Percentiles rank a stretch among this genome's conserved stretches.
Conservation (phyloP, 2,329 filamentous ascomycete species). For the Orbilia javanica region DNA sequence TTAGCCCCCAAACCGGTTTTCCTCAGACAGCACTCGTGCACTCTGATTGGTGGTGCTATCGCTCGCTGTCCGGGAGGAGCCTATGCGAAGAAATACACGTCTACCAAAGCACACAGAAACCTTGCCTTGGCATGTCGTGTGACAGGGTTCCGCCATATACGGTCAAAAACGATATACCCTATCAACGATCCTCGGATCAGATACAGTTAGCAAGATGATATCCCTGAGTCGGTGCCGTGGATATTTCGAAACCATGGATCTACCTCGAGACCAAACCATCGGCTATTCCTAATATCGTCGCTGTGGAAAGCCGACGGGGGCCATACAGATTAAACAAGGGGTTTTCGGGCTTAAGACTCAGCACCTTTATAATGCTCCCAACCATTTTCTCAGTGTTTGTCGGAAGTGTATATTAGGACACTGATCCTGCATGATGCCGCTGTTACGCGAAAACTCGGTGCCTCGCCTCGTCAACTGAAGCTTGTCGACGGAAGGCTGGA, state of each 20-base stretch:
- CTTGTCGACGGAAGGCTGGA: slow-evolving; percentile 1
- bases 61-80: too few species aligned
- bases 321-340: not conserved
- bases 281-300: not conserved
- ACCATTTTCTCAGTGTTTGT: not conserved
- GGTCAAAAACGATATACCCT: not conserved
- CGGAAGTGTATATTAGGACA: not conserved
- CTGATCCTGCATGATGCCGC: not conserved
- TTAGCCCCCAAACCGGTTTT: not conserved
- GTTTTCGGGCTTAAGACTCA: not conserved
- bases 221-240: not conserved
- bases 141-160: not conserved
- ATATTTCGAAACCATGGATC: not conserved
- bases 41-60: not conserved
- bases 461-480: slow-evolving; percentile 5
- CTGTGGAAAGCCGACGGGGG: not conserved
- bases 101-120: not conserved
- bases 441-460: not conserved
- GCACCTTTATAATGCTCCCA: not conserved
- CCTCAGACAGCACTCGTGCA: not conserved
- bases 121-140: slow-evolving; percentile 15
- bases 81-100: not conserved
- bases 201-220: not conserved
- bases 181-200: not conserved
- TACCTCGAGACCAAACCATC: not conserved